A percentile compares a stretch with the other conserved stretches of the same genome.
phyloP scores from a whole-genome alignment of 164 flowering plant genomes.

The Aristolochia fimbriata region DNA sequence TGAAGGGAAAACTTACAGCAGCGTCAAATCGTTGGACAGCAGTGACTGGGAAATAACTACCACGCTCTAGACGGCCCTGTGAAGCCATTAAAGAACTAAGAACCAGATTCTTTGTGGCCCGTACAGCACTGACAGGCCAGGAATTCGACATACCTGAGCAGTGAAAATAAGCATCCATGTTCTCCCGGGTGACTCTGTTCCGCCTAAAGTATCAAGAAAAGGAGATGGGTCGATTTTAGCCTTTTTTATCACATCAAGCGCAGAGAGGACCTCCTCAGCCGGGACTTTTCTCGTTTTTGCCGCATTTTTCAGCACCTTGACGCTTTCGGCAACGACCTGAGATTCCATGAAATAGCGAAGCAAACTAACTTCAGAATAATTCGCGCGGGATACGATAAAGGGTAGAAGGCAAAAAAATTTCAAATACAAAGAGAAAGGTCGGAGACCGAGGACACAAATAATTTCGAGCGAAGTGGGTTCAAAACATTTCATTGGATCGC shows the following conservation, averaged over 20 bases:
- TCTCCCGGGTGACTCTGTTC: constrained; percentile 74
- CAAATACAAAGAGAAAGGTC: too few relatives aligned
- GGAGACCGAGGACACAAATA: too few relatives aligned
- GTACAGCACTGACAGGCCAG: not conserved
- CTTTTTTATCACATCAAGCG: constrained; percentile 62
- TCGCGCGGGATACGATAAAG: too few relatives aligned
- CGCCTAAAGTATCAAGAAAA: constrained; percentile 75
- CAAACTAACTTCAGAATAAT: not conserved
- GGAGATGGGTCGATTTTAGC: constrained; percentile 63
- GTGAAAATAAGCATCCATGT: constrained; percentile 98
- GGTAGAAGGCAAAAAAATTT: too few relatives aligned
- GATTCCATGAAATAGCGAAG: not conserved
- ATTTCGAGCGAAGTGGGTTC: too few relatives aligned
- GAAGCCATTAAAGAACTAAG: constrained; percentile 1
- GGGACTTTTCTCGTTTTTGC: constrained; percentile 71
- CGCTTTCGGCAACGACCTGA: constrained; percentile 69
- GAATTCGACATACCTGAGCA: constrained; percentile 40
- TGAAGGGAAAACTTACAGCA: constrained; percentile 47
- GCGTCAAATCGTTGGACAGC: constrained; percentile 97
- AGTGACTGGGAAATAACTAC: constrained; percentile 81
- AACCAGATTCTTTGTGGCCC: not conserved
- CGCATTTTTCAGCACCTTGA: constrained; percentile 65
- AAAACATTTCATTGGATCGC: too few relatives aligned
- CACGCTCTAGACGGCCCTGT: constrained; percentile 50
- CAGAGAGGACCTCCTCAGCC: constrained; percentile 49